Conservation (phyloP, 768 basidiomycete genomes). For the Collybia sordida region DNA sequence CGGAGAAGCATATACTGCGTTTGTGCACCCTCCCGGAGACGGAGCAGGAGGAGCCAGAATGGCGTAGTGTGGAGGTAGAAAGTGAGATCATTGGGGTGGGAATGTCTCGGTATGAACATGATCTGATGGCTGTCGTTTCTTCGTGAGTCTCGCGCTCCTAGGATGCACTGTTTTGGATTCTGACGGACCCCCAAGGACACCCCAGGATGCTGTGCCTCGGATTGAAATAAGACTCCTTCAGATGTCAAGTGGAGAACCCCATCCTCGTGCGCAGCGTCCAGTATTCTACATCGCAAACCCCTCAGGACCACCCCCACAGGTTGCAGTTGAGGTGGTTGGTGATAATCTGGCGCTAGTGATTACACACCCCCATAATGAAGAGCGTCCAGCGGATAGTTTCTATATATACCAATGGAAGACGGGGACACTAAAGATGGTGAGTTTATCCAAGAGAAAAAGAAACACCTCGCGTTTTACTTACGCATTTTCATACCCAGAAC, state of each 20-base stretch:
- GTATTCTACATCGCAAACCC: conserved; percentile 22
- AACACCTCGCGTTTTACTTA: no score
- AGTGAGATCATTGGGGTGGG: conserved; percentile 13
- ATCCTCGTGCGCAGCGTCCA: conserved; percentile 27
- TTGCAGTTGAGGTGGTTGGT: conserved; percentile 19
- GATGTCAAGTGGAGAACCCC: conserved; percentile 29
- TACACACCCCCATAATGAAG: neutral
- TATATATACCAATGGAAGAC: conserved; percentile 19
- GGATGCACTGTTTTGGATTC: neutral
- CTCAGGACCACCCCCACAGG: conserved; percentile 1
- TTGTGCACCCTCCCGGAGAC: neutral
- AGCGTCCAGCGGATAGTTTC: conserved; percentile 3
- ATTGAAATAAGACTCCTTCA: conserved; percentile 18
- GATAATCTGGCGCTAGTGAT: conserved; percentile 13
- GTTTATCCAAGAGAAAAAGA: neutral
- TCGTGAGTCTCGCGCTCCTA: conserved; percentile 7
- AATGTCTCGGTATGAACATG: conserved; percentile 14
- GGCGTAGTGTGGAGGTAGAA: neutral
- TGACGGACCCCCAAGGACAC: neutral
- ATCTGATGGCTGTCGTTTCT: conserved; percentile 14
- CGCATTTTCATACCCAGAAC: neutral
- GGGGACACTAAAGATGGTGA: conserved; percentile 12
- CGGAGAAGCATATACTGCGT: neutral
- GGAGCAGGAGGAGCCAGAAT: neutral
- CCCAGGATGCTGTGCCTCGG: neutral